These are phyloP conservation scores for Tulasnella sp. DNA, from an alignment of 768 basidiomycete species.

Conservation along the genomic window DNA sequence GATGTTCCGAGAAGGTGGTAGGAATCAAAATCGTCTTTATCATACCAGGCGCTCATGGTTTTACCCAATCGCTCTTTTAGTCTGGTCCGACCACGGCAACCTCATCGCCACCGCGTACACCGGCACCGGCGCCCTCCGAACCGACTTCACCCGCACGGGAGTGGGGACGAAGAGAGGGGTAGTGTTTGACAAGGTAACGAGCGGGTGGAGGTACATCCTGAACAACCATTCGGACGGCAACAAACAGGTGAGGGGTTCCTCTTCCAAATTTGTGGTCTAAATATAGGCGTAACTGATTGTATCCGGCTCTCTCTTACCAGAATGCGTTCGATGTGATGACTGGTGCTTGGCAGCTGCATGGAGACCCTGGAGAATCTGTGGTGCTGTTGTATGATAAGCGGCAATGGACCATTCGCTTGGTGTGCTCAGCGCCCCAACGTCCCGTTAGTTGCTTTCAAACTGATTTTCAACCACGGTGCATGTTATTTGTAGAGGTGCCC, in stretches of 20 bases:
- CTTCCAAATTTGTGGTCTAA: not conserved
- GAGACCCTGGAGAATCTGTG: conserved; percentile 61
- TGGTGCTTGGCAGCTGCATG: conserved; percentile 82
- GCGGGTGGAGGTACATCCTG: conserved; percentile 78
- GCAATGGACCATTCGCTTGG: conserved; percentile 76
- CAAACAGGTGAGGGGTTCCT: not conserved
- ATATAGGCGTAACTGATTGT: not conserved
- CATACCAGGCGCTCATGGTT: not conserved
- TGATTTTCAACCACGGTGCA: not conserved
- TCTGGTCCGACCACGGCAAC: conserved; percentile 99
- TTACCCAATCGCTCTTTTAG: conserved; percentile 43
- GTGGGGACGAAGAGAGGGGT: conserved; percentile 75
- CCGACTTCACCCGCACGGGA: conserved; percentile 95
- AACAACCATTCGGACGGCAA: conserved; percentile 94
- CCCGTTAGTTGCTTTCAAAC: not conserved
- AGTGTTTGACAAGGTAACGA: conserved; percentile 83
- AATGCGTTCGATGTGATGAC: conserved; percentile 95
- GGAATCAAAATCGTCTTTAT: not conserved
- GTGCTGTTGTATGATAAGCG: conserved; percentile 76
- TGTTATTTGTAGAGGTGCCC: conserved; percentile 61
- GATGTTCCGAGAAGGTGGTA: conserved; percentile 84
- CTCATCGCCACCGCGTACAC: conserved; percentile 84
- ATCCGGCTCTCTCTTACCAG: conserved; percentile 51
- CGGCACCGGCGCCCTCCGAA: conserved; percentile 92
- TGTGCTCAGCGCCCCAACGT: conserved; percentile 42